These are phyloP conservation scores for Penicillium griseofulvum DNA, from an alignment of 2,329 filamentous ascomycete species.

Conservation along the genomic window DNA sequence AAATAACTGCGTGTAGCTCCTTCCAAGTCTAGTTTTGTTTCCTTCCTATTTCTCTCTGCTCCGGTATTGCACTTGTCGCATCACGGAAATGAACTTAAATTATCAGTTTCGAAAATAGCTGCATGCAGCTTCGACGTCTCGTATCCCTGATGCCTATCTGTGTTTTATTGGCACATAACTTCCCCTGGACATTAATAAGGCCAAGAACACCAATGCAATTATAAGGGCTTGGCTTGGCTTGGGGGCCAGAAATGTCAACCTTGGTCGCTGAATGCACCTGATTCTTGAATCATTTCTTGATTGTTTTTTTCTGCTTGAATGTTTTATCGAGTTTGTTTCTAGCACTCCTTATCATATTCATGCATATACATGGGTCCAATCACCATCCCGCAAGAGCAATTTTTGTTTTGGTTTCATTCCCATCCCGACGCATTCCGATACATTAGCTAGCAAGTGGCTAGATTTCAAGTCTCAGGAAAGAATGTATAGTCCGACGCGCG, in stretches of 20 bases:
- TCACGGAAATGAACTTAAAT: background rate
- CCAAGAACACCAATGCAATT: background rate
- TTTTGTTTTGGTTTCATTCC: background rate
- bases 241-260: conserved; percentile 2
- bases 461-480: background rate
- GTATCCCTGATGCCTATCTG: background rate
- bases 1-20: background rate
- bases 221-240: conserved; percentile 7
- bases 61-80: background rate
- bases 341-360: background rate
- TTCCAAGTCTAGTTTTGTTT: background rate
- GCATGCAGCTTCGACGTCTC: background rate
- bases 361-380: background rate
- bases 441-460: background rate
- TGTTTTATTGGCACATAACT: background rate
- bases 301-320: background rate
- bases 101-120: background rate
- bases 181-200: background rate
- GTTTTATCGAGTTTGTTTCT: background rate
- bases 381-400: background rate
- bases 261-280: background rate
- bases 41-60: background rate
- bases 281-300: background rate
- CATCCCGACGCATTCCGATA: background rate
- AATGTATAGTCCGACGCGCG: background rate